phyloP scores from a whole-genome alignment of 768 basidiomycete species.

The Kwoniella sp. region DNA sequence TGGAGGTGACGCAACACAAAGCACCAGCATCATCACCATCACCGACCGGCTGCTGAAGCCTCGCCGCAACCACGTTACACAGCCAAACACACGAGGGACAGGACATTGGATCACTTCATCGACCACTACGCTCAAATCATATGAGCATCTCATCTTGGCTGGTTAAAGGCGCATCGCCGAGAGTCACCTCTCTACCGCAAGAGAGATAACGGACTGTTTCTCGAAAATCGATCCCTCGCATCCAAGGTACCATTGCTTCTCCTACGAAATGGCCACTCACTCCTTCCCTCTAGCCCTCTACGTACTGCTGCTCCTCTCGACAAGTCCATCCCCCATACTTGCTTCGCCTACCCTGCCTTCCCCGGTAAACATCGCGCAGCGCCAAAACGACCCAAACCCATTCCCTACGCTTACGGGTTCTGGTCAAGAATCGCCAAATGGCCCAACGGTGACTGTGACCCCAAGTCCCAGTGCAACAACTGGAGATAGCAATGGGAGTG shows the following conservation, averaged over 20 bases:
- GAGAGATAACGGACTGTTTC: no score
- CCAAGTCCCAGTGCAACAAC: constrained; percentile 5
- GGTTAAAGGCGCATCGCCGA: no score
- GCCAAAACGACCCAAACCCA: not conserved
- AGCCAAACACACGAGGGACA: no score
- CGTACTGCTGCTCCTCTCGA: not conserved
- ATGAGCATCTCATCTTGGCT: no score
- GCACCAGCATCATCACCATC: not conserved
- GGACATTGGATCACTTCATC: no score
- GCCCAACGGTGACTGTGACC: not conserved
- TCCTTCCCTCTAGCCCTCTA: not conserved
- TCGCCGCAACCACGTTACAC: not conserved
- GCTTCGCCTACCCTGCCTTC: not conserved
- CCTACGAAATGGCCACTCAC: not conserved
- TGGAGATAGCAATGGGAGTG: not conserved
- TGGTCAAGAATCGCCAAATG: not conserved
- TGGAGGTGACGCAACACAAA: not conserved
- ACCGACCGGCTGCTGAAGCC: not conserved
- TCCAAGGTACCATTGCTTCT: no score
- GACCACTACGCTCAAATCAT: no score
- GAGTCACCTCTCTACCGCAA: no score
- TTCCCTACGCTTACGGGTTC: not conserved
- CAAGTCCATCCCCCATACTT: not conserved
- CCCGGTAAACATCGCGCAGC: not conserved
- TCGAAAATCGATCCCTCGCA: no score